Base-by-base conservation (phyloP, 148 eudicot species). In the Arbutus unedo region DNA sequence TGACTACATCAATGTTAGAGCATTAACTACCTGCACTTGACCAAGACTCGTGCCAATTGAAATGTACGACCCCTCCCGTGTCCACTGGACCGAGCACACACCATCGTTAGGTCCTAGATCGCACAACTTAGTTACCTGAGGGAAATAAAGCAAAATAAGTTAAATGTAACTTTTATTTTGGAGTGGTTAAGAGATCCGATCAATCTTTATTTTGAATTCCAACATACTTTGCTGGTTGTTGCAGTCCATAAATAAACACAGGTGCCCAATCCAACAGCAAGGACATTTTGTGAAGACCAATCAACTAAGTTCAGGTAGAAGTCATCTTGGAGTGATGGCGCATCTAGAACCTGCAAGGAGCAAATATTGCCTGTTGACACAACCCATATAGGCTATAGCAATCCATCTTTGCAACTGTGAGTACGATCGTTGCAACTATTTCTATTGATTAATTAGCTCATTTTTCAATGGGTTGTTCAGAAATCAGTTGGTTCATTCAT, bases 181-280 rank as follows among this genome's bases (percentile, higher is more conserved):
- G 38, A 71, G 10, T 5, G 5, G 68, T 48, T 18, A 44, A 14
- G 45, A 44, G n/a, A 49, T 5, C 11, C n/a, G 5, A 8, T 16
- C 45, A 9, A 16, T 66, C 25, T 21, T 18, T 71, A 49, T 45
- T 16, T 71, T 5, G 71, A 51, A 79, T 90, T 88, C 38, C 38
- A 31, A 31, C 38, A 31, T 67, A 94, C 99, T 86, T 91, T 94
- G 89, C 96, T 92, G 85, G 88, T 96, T 67, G 97, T 90, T 53
- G 99, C 99, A 83, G 89, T 94, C 99, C 99, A 96, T 81, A 96
- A 50, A 84, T 96, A 96, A 43, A 96, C 97, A 84, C 96, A 93
- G 57, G 94, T 94, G 44, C 99, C 98, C 66, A 94, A 89, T 67
- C 99, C 99, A 84, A 96, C 98, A 2, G 97, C 99, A 47, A 97